Base-by-base conservation (phyloP, 2,329 filamentous ascomycete species). In the Colletotrichum horii region DNA sequence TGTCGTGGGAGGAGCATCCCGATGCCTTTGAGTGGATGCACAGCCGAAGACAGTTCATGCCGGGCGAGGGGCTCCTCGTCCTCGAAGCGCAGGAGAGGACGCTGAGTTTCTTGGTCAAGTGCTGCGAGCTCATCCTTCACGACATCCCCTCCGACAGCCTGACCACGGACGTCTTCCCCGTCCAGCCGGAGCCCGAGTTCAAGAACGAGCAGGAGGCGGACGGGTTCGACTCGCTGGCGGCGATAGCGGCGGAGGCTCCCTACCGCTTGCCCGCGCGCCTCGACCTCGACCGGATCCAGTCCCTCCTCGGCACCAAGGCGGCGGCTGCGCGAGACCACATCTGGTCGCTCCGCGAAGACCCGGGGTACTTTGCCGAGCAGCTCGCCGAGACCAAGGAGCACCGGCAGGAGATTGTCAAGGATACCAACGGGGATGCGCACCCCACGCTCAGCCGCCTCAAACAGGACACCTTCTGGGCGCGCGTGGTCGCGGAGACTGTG, bases 271-370 rank as follows among this genome's bases (percentile, higher is more conserved):
- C 91, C 2, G 82, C 84, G 1, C 78, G 80, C 3, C 79, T 91
- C 0, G 85, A 92, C 76, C 80, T 92, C 4, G 77, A 61, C 0
- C 83, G 85, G 1, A 81, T 92, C 0, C 81, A 85, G 48, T 79
- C 81, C 2, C 78, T 92, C 7, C 81, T 91, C 1, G 80, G 79
- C 3, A 87, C 88, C 1, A 86, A 83, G 75, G 78, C 77, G 1
- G 79, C 82, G 0, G 84, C 84, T 3, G 85, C 86, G 0, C 86
- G 90, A 69, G 90, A 93, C 80, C 89, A 92, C 77, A 60, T 92
- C 0, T 90, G 86, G 86, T 79, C 85, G 0, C 81, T 93, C 4
- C 85, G 91, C 8, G 91, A 93, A 78, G 91, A 93, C 79, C 91
- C 91, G 0, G 81, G 81, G 2, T 92, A 92, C 81, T 93, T 92